A percentile compares a stretch with the other conserved stretches of the same genome.
Conservation (phyloP, 2,329 filamentous ascomycete genomes). For the Sphaerulina vaccinii region DNA sequence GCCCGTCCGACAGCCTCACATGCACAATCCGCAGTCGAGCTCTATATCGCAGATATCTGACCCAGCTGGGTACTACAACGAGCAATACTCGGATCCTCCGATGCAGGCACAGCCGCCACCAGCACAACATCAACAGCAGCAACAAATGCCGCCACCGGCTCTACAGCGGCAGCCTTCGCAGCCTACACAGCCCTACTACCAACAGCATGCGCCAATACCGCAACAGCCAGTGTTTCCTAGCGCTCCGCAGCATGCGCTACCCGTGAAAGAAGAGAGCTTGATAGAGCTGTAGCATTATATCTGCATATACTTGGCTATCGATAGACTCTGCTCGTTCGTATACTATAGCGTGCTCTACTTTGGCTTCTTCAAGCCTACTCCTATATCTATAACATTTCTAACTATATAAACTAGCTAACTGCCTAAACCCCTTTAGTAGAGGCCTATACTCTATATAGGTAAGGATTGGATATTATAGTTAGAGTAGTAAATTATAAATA, state of each 20-base stretch:
- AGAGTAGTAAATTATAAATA: no score
- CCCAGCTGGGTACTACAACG: constrained; percentile 28
- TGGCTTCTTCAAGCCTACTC: no score
- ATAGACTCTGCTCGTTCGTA: no score
- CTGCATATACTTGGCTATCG: no score
- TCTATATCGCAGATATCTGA: constrained; percentile 37
- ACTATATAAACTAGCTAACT: no score
- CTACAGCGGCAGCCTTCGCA: constrained; percentile 24
- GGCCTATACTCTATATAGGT: no score
- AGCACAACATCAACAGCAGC: constrained; percentile 11
- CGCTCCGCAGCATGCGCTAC: constrained; percentile 35
- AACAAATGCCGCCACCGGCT: constrained; percentile 2
- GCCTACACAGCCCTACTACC: constrained; percentile 26
- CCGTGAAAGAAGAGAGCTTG: constrained; percentile 38
- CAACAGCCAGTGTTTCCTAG: constrained; percentile 36
- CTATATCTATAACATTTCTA: no score
- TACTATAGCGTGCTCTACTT: no score
- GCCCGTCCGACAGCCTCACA: constrained; percentile 14
- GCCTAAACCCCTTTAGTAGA: no score
- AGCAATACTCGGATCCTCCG: constrained; percentile 18
- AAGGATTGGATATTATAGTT: no score
- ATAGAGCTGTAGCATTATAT: constrained; percentile 28
- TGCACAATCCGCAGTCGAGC: constrained; percentile 34
- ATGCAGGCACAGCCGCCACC: constrained; percentile 20
- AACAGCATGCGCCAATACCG: constrained; percentile 14